Base-by-base conservation (phyloP, 164 flowering plant genomes). In the Dillenia turbinata region DNA sequence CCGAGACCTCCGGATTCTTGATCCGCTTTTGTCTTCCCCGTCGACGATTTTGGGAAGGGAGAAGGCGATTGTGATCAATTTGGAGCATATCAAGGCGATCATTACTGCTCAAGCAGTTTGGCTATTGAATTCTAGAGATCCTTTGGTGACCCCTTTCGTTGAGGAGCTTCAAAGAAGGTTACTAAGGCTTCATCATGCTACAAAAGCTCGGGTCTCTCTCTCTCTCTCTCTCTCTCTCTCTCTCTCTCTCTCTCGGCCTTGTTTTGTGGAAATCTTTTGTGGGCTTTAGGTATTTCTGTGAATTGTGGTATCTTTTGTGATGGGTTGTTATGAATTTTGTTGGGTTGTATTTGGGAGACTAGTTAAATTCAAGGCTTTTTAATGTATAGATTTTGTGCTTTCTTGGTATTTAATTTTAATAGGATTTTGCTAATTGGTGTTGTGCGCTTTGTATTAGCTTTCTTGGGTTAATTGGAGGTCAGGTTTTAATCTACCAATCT, bases 41-140 rank as follows among this genome's bases (percentile, higher is more conserved):
- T 91, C 97, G 0, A 85, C 93, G 5, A 82, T 91, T 10, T 76
- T 94, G 52, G 97, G 96, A 9, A 80, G 98, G 48, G 97, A 94
- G 76, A 74, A 79, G 24, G 97, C 97, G 10, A 89, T 94, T 24
- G 98, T 94, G 22, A 88, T 91, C 66, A 94, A 94, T 65, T 70
- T 94, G 66, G 98, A 94, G 81, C 97, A 91, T 58, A 91, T 94
- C 51, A 94, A 94, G 74, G 96, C 99, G 47, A 94, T 94, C 45
- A 85, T 91, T 63, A 91, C 99, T 1, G 92, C 96, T 5, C 89
- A 86, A 33, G 97, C 91, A 67, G 97, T 91, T 12, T 66, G 91
- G 40, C 63, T 94, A 64, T 74, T 92, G 50, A 94, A 94, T 66
- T 84, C 92, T 22, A 79, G 69, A 57, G 96, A 89, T 62, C 96